Evolutionary conservation across 2,329 filamentous ascomycete genomes (phyloP), one percentile per base, ranked within the genome.

Genomic region (Claviceps monticola): DNA sequence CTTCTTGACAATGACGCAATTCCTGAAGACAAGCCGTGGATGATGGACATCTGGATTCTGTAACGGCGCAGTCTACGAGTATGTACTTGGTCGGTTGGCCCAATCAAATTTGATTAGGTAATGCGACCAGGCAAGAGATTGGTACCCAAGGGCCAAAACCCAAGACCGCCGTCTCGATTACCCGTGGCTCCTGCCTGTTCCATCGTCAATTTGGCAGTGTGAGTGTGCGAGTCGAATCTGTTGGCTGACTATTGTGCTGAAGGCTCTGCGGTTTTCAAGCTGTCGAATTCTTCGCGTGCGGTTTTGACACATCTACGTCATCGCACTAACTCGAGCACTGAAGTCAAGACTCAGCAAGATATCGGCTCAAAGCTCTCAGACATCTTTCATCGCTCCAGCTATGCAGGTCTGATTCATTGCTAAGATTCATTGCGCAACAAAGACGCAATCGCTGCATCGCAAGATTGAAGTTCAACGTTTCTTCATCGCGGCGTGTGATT

Each of bases 91-190:
- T 34, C 29, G 9, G 29, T 11, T 36, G 34, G 11, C n/a, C 52
- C 49, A 53, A 53, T 53, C 49, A 53, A 17, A 19, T 9, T 37
- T 36, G 49, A 51, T 53, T 51, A 53, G 34, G 41, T 53, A 53
- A 53, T 41, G 8, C 41, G 29, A 17, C 52, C 36, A 51, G 52
- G 52, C 52, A 53, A 36, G 41, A 46, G 16, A 37, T 53, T 49
- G 52, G 52, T 53, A 53, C 52, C 52, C 52, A 49, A 53, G 29
- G 29, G 29, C 29, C 29, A 34, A 53, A 48, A 39, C 51, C 51
- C 49, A 41, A 51, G 46, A 51, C 44, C 41, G 16, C 41, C 49
- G 7, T n/a, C 29, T n/a, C 46, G 4, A 36, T 14, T 19, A 51
- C 45, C 21, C 19, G n/a, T 45, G 44, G 21, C 29, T 16, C 46